Evolutionary conservation across 192 early-diverging fungal species (phyloP).

Genomic region (Umbelopsis vinacea): DNA sequence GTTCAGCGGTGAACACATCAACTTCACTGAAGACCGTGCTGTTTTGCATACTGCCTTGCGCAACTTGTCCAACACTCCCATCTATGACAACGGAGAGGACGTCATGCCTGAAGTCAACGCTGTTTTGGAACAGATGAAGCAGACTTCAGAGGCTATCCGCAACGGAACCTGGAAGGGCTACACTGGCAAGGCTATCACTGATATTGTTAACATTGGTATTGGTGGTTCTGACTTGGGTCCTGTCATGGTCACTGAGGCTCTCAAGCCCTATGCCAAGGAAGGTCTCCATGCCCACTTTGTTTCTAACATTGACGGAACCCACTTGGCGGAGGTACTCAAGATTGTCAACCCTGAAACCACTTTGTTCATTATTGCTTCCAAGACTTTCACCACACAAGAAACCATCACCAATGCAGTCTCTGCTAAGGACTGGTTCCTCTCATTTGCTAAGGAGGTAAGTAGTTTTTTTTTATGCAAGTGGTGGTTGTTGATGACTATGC

Average conservation of each 20-base stretch:
- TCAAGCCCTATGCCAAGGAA: conserved; percentile 87
- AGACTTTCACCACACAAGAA: conserved; percentile 99
- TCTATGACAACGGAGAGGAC: conserved; percentile 86
- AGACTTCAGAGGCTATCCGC: conserved; percentile 82
- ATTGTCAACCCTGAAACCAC: conserved; percentile 83
- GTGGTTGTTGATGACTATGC: no score
- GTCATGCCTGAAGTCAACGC: conserved; percentile 95
- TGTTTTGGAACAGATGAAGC: conserved; percentile 92
- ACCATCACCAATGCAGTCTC: conserved; percentile 96
- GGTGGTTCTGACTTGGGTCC: conserved; percentile 98
- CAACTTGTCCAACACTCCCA: conserved; percentile 84
- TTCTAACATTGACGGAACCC: conserved; percentile 97
- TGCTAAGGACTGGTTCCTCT: conserved; percentile 93
- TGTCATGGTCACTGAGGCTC: conserved; percentile 98
- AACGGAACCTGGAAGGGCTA: conserved; percentile 96
- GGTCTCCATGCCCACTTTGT: conserved; percentile 93
- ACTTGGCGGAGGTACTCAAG: conserved; percentile 93
- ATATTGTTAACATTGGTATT: conserved; percentile 98
- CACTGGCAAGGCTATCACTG: conserved; percentile 91
- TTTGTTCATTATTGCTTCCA: conserved; percentile 95
- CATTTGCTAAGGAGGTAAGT: conserved; percentile 81
- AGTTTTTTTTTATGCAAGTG: background rate
- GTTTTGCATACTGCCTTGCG: conserved; percentile 96
- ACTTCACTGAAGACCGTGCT: conserved; percentile 95
- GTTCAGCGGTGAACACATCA: conserved; percentile 95